Conservation (phyloP, 768 basidiomycete genomes). For the Suillus subaureus region DNA sequence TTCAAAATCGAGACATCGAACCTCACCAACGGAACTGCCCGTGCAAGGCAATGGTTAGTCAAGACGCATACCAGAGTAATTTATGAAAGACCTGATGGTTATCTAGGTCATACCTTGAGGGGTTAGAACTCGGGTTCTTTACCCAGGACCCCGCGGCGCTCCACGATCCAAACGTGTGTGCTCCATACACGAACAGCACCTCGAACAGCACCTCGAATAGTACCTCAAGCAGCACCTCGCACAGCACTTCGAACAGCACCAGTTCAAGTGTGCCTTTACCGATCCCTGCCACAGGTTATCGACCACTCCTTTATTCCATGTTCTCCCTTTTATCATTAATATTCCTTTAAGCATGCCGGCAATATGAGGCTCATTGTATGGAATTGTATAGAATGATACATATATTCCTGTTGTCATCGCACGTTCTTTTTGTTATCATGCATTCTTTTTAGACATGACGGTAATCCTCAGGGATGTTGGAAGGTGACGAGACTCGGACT, state of each 20-base stretch:
- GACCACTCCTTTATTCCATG: background rate
- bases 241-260: slow-evolving; percentile 15
- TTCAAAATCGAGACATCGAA: slow-evolving; percentile 68
- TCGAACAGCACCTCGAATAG: background rate
- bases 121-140: slow-evolving; percentile 57
- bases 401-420: background rate
- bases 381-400: background rate
- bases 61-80: slow-evolving; percentile 6
- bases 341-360: background rate
- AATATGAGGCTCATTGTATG: background rate
- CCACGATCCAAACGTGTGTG: slow-evolving; percentile 60
- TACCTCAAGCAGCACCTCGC: background rate
- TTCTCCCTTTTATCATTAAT: background rate
- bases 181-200: slow-evolving; percentile 34
- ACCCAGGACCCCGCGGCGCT: slow-evolving; percentile 59
- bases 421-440: background rate
- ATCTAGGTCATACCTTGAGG: slow-evolving; percentile 71
- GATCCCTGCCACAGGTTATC: background rate
- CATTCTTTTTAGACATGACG: background rate
- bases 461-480: background rate
- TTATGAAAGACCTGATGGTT: background rate
- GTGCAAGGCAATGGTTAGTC: slow-evolving; percentile 66
- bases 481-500: no score
- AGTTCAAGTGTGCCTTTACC: background rate
- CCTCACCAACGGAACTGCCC: slow-evolving; percentile 43